Evolutionary conservation across 2,329 filamentous ascomycete genomes (phyloP), one percentile per base, ranked within the genome.

Genomic region (Microascus cirrosus): DNA sequence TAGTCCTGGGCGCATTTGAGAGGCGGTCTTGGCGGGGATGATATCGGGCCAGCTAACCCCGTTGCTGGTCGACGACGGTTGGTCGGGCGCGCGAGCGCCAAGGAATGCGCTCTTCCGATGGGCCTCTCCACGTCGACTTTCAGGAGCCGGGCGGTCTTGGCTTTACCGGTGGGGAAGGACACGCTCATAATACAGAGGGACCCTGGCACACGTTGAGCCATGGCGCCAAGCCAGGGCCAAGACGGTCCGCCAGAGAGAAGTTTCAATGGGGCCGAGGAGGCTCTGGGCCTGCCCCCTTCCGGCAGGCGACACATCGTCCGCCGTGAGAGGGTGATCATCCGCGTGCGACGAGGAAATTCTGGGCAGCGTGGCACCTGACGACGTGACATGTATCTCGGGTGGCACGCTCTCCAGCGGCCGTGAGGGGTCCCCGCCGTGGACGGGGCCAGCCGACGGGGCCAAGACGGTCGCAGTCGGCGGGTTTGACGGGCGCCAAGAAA

Each of bases 51-150:
- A 57, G 48, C 25, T 6, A 51, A 20, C 32, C 55, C 55, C 36
- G 55, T 53, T 48, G 55, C 34, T 35, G 55, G 50, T 53, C 48
- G 35, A 57, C 36, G 48, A 13, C 55, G 24, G 48, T 57, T 52
- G 55, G 55, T 42, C 55, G 20, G 34, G n/a, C 22, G 50, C 13
- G 42, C n/a, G 25, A 25, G n/a, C 48, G 55, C 55, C 55, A 57
- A 57, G 55, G 20, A 13, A 22, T 22, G 20, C 45, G 13, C 36
- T 18, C 39, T 45, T n/a, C n/a, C 39, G 39, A 3, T 8, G 4
- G 28, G 28, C 28, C 28, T 32, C 28, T 32, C 39, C 39, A 45
- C 39, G 39, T 45, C 39, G 39, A 45, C 15, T 18, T 32, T 32
- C 15, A 15, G n/a, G 39, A n/a, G 39, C 39, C 39, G 39, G 39